A percentile compares a stretch with the other conserved stretches of the same genome.
Conservation (phyloP, 2,329 filamentous ascomycete species). For the Alternaria angustiovoidea region DNA sequence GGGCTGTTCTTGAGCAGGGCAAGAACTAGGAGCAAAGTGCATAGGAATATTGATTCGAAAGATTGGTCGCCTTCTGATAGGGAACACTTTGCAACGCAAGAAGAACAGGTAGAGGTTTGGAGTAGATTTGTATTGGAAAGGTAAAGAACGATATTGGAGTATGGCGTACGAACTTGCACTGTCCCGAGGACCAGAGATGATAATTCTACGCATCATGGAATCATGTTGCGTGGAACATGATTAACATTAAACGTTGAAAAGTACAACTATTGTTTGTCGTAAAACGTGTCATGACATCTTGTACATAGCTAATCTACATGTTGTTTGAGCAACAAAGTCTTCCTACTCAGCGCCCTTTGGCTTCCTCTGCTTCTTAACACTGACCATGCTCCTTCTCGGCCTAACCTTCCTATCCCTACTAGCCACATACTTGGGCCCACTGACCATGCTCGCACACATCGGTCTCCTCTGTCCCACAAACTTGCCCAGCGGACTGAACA, state of each 20-base stretch:
- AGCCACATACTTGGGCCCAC: constrained; percentile 62
- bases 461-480: constrained; percentile 73
- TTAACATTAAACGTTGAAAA: neutral
- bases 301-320: neutral
- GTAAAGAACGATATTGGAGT: constrained; percentile 3
- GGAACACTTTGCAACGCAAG: neutral
- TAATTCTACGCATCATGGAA: constrained; percentile 1
- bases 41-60: too few relatives aligned
- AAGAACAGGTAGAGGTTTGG: neutral
- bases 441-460: constrained; percentile 74
- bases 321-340: neutral
- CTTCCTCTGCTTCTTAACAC: constrained; percentile 45
- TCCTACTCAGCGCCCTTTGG: constrained; percentile 13
- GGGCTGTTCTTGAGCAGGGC: constrained; percentile 43
- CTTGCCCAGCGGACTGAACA: constrained; percentile 85
- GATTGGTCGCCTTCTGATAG: neutral
- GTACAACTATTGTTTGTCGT: neutral
- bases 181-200: neutral
- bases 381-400: constrained; percentile 75
- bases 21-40: constrained; percentile 10
- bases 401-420: constrained; percentile 61
- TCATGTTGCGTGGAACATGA: neutral
- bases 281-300: neutral
- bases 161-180: constrained; percentile 4
- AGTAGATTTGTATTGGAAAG: neutral